These are phyloP conservation scores for Laburnicola sp. DNA, from an alignment of 2,329 filamentous ascomycete genomes.

Conservation along the genomic window DNA sequence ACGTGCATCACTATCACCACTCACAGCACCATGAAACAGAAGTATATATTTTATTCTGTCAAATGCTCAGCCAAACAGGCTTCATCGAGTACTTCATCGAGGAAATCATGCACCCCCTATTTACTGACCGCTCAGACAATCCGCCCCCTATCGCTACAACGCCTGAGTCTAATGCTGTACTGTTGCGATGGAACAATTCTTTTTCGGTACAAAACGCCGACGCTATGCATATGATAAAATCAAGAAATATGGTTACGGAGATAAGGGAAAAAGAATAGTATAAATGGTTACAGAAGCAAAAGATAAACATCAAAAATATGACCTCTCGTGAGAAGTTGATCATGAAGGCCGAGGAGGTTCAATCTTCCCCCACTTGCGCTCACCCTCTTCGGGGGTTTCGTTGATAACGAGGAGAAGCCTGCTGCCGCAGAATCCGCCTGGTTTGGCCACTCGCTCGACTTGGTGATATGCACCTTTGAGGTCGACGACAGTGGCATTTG, in stretches of 20 bases:
- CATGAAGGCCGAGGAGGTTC: constrained; percentile 26
- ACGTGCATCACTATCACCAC: no score
- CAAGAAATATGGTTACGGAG: constrained; percentile 1
- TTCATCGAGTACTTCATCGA: no score
- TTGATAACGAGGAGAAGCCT: constrained; percentile 57
- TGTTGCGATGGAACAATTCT: not conserved
- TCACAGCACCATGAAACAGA: no score
- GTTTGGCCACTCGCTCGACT: constrained; percentile 51
- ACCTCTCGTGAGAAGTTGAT: constrained; percentile 1
- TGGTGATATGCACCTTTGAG: constrained; percentile 38
- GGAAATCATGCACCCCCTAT: no score
- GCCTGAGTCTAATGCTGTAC: no score
- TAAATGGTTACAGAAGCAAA: constrained; percentile 5
- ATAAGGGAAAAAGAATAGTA: constrained; percentile 6
- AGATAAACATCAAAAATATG: constrained; percentile 3
- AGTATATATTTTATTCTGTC: no score
- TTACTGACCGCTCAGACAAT: not conserved
- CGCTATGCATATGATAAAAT: constrained; percentile 27
- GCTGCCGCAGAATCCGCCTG: constrained; percentile 61
- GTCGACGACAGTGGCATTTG: constrained; percentile 30
- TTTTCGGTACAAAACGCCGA: constrained; percentile 18
- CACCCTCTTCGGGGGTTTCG: constrained; percentile 36
- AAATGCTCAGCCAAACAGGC: no score
- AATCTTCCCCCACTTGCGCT: constrained; percentile 41
- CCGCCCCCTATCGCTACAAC: not conserved